Evolutionary conservation across 2,329 filamentous ascomycete genomes (phyloP).

Genomic region (Aureobasidium namibiae): DNA sequence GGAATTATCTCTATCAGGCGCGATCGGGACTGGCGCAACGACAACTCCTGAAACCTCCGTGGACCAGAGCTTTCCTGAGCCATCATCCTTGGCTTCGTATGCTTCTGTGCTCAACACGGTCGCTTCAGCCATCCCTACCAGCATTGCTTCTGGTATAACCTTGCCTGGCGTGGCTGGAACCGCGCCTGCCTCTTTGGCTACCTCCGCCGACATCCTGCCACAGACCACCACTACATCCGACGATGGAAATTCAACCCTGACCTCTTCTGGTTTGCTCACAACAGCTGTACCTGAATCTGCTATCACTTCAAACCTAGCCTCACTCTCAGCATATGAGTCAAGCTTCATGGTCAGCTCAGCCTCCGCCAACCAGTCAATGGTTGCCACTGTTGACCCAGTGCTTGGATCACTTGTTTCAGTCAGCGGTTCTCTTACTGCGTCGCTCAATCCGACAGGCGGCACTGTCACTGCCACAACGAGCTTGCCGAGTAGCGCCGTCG

Average conservation of each 20-base stretch:
- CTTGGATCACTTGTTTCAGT: background rate
- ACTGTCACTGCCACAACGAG: too few species aligned
- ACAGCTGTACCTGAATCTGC: slow-evolving; percentile 27
- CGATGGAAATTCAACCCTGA: background rate
- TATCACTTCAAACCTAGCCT: slow-evolving; percentile 8
- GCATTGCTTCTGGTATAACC: background rate
- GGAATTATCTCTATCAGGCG: background rate
- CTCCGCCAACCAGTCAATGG: slow-evolving; percentile 2
- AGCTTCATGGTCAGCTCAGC: background rate
- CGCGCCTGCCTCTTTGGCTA: background rate
- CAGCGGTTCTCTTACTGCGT: background rate
- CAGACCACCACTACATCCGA: background rate
- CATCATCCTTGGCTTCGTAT: background rate
- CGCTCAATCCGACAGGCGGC: too few species aligned
- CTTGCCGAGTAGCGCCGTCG: background rate
- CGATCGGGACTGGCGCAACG: background rate
- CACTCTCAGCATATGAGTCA: background rate
- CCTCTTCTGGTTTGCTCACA: slow-evolving; percentile 9
- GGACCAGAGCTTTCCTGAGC: background rate
- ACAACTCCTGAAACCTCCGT: background rate
- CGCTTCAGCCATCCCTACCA: background rate
- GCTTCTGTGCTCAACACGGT: background rate
- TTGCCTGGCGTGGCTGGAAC: slow-evolving; percentile 1
- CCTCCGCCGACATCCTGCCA: background rate
- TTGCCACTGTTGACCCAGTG: background rate